Percentiles rank a stretch among this genome's conserved stretches.
phyloP scores from a whole-genome alignment of 2,329 filamentous ascomycete genomes.

The Alternaria metachromatica region DNA sequence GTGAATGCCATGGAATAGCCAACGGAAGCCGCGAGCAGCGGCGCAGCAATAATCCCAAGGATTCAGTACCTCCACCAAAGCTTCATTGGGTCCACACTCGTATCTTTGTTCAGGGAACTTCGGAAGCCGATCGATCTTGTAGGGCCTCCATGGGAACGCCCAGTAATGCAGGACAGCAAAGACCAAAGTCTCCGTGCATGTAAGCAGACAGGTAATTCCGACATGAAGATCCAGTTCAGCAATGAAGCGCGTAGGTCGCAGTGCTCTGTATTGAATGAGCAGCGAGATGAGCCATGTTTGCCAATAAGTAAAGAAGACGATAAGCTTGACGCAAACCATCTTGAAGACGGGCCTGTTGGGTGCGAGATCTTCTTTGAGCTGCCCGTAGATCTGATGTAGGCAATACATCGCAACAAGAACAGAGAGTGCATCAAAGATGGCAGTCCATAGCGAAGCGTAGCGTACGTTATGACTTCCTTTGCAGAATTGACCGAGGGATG shows the following conservation, averaged over 20 bases:
- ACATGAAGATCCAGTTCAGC: constrained; percentile 79
- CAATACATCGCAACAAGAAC: constrained; percentile 89
- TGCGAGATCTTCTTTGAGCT: constrained; percentile 71
- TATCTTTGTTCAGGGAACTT: constrained; percentile 50
- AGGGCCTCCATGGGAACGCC: constrained; percentile 80
- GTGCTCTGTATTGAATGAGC: constrained; percentile 62
- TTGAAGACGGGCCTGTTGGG: constrained; percentile 79
- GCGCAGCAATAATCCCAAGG: constrained; percentile 85
- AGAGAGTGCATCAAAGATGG: constrained; percentile 72
- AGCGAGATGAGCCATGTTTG: constrained; percentile 64
- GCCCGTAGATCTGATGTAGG: constrained; percentile 84
- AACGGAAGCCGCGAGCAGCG: constrained; percentile 76
- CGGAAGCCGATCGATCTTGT: constrained; percentile 52
- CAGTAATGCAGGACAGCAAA: constrained; percentile 81
- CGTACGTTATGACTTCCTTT: constrained; percentile 77
- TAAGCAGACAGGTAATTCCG: constrained; percentile 77
- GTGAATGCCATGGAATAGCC: constrained; percentile 78
- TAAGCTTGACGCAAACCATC: constrained; percentile 84
- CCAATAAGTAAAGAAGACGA: constrained; percentile 93
- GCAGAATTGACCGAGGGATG: constrained; percentile 76
- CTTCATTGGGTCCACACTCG: constrained; percentile 68
- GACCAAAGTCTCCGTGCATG: constrained; percentile 84
- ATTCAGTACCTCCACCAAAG: constrained; percentile 75
- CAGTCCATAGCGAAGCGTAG: constrained; percentile 85
- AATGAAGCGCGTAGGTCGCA: constrained; percentile 68